Base-by-base conservation (phyloP, 495 filamentous ascomycete genomes). In the Cryomyces minteri region DNA sequence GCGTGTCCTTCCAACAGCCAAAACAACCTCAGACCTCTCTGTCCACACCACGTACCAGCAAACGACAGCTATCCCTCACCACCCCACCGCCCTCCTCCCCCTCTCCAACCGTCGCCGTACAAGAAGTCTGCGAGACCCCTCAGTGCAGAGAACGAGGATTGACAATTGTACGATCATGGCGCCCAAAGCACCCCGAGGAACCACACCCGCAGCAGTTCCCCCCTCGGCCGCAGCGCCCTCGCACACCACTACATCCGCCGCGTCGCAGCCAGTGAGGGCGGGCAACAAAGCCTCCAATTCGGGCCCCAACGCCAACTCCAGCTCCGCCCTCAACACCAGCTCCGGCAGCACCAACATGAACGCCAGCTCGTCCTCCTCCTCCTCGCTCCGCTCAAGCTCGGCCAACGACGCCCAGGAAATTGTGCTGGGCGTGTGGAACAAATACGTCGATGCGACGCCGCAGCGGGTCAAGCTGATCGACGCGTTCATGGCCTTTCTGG, bases 391-490 rank as follows among this genome's bases (percentile, higher is more conserved):
- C 44, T 53, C 49, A 48, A 25, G 18, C 18, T 25, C 18, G 1
- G 62, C 42, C 64, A 67, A 54, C 61, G 67, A 56, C 65, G 63
- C 73, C 9, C 59, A 64, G 50, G 66, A 78, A 32, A 74, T 79
- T 38, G 57, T 67, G 31, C 48, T 61, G 8, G 56, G 66, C 53
- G 66, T 93, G 41, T 77, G 77, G 72, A 67, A 77, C 48, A 76
- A 84, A 54, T 98, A 98, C 62, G 56, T 74, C 28, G 62, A 80
- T 39, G 68, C 69, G 42, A 96, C 90, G 29, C 78, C 88, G 47
- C 85, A 92, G 71, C 79, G 88, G 33, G 87, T 83, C 40, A 86
- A 93, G 70, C 75, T 99, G 48, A 67, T 96, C 31, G 90, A 99
- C 64, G 74, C 70, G 12, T 99, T 96, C 63, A 79, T 96, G 81